Conservation (phyloP, 148 eudicot species). For the Rhododendron kiyosumense region DNA sequence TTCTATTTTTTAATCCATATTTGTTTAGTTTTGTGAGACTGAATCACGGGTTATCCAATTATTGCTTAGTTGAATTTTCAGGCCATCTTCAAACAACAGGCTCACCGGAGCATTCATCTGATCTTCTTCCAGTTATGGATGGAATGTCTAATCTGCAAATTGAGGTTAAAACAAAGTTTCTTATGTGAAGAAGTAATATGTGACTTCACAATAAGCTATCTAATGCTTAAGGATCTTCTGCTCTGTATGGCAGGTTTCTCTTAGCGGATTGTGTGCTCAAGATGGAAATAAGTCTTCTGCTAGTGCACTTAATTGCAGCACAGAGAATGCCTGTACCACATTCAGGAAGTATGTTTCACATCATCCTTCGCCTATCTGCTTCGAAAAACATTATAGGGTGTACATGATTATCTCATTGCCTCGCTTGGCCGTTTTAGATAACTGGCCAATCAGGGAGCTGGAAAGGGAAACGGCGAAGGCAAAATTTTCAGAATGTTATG, state of each 20-base stretch:
- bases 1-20: no score
- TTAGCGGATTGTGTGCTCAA: slow-evolving; percentile 20
- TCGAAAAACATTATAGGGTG: slow-evolving; percentile 54
- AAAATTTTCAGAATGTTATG: slow-evolving; percentile 44
- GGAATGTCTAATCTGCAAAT: slow-evolving; percentile 4
- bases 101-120: slow-evolving; percentile 24
- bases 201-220: not conserved
- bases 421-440: slow-evolving; percentile 41
- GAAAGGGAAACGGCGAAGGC: slow-evolving; percentile 44
- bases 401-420: slow-evolving; percentile 51
- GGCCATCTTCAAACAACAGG: slow-evolving; percentile 18
- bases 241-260: slow-evolving; percentile 27
- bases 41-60: not conserved
- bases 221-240: not conserved
- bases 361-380: slow-evolving; percentile 67
- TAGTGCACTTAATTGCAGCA: slow-evolving; percentile 13
- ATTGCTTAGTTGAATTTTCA: not conserved
- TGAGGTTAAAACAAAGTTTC: slow-evolving; percentile 22
- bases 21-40: no score
- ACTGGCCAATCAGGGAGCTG: slow-evolving; percentile 28
- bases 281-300: slow-evolving; percentile 25
- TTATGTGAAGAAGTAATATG: not conserved
- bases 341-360: slow-evolving; percentile 40
- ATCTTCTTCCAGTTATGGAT: slow-evolving; percentile 4
- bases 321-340: slow-evolving; percentile 2